Conservation (phyloP, 176 grass and related monocot species). For the Cenchrus americanus region DNA sequence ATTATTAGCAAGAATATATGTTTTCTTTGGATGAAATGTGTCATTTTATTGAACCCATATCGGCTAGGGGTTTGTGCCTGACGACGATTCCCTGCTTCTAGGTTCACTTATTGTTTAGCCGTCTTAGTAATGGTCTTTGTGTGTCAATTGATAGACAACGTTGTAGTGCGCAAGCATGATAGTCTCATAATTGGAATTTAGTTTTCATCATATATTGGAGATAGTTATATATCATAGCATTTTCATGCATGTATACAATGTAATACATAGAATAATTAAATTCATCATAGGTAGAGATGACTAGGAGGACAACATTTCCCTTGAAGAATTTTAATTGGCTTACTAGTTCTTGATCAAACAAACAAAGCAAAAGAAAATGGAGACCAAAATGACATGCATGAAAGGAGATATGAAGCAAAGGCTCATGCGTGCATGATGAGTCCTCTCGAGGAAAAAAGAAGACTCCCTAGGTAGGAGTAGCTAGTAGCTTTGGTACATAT, state of each 20-base stretch:
- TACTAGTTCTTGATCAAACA: not conserved
- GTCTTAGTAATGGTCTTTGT: not conserved
- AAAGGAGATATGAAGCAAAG: conserved; percentile 1
- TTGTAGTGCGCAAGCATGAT: not conserved
- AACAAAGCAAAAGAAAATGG: not conserved
- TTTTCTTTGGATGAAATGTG: no score
- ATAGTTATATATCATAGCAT: not conserved
- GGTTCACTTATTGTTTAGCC: not conserved
- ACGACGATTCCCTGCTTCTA: not conserved
- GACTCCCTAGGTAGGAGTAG: not conserved
- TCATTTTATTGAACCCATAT: no score
- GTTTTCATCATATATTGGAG: not conserved
- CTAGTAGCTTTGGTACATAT: conserved; percentile 28
- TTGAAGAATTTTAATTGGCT: not conserved
- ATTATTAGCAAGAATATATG: no score
- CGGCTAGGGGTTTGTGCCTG: not conserved
- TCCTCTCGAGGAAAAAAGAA: conserved; percentile 8
- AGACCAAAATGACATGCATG: not conserved
- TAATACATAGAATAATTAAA: no score
- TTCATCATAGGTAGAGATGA: no score
- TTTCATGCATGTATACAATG: no score
- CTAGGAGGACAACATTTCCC: no score
- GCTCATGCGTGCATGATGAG: conserved; percentile 17
- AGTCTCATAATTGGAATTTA: not conserved
- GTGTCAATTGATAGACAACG: not conserved